Evolutionary conservation across 768 basidiomycete genomes (phyloP).

Genomic region (Pleurotus salmoneostramineus): DNA sequence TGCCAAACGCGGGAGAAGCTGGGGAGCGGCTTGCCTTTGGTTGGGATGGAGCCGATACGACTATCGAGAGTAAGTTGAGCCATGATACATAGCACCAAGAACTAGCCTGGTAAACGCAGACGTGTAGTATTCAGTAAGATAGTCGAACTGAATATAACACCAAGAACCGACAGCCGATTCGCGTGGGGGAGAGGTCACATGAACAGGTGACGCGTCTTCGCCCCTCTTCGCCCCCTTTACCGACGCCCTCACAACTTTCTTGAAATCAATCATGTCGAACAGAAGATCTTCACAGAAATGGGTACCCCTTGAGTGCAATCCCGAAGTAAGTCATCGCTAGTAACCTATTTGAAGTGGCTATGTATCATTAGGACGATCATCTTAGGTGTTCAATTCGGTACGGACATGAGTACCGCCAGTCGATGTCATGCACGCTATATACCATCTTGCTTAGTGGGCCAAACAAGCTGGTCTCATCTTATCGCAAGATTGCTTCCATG

Average conservation of each 20-base stretch:
- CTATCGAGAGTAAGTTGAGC: too few relatives aligned
- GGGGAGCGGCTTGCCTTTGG: too few relatives aligned
- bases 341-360: not conserved
- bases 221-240: not conserved
- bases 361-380: not conserved
- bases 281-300: not conserved
- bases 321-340: not conserved
- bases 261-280: not conserved
- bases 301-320: not conserved
- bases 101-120: too few relatives aligned
- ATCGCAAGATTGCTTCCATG: conserved; percentile 50
- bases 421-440: not conserved
- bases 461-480: conserved; percentile 58
- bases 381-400: conserved; percentile 46
- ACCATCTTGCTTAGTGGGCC: conserved; percentile 50
- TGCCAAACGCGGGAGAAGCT: too few relatives aligned
- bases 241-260: not conserved
- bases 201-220: too few relatives aligned
- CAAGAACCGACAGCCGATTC: too few relatives aligned
- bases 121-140: too few relatives aligned
- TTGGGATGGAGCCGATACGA: too few relatives aligned
- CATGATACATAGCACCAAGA: too few relatives aligned
- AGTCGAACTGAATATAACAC: too few relatives aligned
- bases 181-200: too few relatives aligned
- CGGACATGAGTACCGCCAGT: conserved; percentile 9